Percentiles rank a stretch among this genome's conserved stretches.
phyloP scores from a whole-genome alignment of 352 stramenopile species.

The Thraustochytrium sp. region DNA sequence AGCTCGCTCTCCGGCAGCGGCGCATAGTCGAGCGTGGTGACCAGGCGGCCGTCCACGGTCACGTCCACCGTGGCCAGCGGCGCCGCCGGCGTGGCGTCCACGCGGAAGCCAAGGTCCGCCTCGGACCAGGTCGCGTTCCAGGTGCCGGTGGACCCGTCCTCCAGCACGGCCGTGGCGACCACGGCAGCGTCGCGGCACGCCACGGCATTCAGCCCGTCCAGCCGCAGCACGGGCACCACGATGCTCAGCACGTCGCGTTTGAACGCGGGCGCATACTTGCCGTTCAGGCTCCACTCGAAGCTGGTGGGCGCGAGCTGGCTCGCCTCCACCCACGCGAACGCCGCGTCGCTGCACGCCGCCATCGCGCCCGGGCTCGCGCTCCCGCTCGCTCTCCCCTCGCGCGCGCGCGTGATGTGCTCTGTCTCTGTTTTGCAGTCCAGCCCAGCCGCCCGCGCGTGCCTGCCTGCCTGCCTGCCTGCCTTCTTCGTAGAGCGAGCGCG shows the following conservation, averaged over 20 bases:
- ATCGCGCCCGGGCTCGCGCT: not conserved
- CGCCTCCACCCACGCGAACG: slow-evolving; percentile 33
- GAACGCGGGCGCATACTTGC: not conserved
- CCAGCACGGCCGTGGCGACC: not conserved
- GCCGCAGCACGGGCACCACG: not conserved
- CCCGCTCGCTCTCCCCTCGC: too few species aligned
- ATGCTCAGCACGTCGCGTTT: not conserved
- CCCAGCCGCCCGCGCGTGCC: too few species aligned
- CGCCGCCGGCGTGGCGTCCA: not conserved
- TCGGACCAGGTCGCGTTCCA: not conserved
- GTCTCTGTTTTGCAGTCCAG: too few species aligned
- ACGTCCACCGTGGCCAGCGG: not conserved
- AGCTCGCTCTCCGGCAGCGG: not conserved
- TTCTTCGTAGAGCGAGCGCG: too few species aligned
- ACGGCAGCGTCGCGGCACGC: not conserved
- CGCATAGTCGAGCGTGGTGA: slow-evolving; percentile 4
- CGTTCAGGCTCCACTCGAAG: slow-evolving; percentile 33
- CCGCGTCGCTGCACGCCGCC: not conserved
- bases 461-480: too few species aligned
- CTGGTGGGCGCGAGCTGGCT: slow-evolving; percentile 4
- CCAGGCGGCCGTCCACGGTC: not conserved
- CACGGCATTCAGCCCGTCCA: not conserved
- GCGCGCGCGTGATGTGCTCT: too few species aligned
- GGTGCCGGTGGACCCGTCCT: not conserved
- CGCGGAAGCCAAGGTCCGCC: not conserved